A percentile compares a stretch with the other conserved stretches of the same genome.
These are phyloP conservation scores for Plicaturopsis crispa DNA, from an alignment of 768 basidiomycete species.

Conservation along the genomic window DNA sequence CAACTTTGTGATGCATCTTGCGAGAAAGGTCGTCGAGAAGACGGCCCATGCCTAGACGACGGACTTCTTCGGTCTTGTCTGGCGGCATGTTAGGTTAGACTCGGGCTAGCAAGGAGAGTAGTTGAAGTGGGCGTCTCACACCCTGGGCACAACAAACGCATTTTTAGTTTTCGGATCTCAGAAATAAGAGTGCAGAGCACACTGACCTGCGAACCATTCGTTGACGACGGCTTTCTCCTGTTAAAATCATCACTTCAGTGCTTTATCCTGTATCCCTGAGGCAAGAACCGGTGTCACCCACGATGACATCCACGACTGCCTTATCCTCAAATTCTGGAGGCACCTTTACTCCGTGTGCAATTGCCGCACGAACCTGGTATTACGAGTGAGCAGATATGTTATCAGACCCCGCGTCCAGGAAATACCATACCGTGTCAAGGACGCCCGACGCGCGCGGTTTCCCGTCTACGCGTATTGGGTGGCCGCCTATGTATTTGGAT, in stretches of 20 bases:
- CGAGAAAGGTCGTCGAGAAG: constrained; percentile 56
- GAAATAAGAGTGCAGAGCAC: constrained; percentile 12
- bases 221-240: constrained; percentile 70
- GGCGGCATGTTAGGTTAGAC: too few species aligned
- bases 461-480: constrained; percentile 67
- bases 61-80: constrained; percentile 73
- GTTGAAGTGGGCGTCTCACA: not conserved
- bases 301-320: constrained; percentile 48
- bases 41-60: constrained; percentile 70
- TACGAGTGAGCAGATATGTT: constrained; percentile 1
- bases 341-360: constrained; percentile 63
- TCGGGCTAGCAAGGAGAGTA: too few species aligned
- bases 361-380: constrained; percentile 53
- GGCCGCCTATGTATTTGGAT: constrained; percentile 63
- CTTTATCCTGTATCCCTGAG: too few species aligned
- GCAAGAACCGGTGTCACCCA: constrained; percentile 26
- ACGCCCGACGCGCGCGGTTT: constrained; percentile 70
- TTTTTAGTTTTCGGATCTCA: constrained; percentile 9
- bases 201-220: constrained; percentile 70
- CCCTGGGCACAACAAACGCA: too few species aligned
- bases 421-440: constrained; percentile 52
- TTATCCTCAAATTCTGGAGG: constrained; percentile 70
- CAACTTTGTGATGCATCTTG: constrained; percentile 55
- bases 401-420: not conserved
- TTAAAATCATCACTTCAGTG: too few species aligned